These are phyloP conservation scores for Trametes maxima DNA, from an alignment of 768 basidiomycete genomes.

Conservation along the genomic window DNA sequence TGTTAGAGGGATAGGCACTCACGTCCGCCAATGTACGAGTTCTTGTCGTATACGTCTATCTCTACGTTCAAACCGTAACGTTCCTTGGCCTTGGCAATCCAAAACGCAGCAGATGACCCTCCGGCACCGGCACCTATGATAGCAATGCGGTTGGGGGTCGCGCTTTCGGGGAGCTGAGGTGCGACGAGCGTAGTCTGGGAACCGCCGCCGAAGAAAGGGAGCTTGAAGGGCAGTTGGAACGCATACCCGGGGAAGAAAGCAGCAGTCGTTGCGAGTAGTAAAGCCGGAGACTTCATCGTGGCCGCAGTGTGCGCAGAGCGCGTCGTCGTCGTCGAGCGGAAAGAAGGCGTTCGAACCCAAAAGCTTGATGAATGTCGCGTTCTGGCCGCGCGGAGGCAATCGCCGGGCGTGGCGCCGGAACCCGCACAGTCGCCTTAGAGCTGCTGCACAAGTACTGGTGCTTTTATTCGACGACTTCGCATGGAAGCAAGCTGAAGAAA, in stretches of 20 bases:
- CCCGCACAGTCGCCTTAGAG: too few species aligned
- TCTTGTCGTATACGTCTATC: slow-evolving; percentile 83
- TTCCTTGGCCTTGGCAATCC: slow-evolving; percentile 79
- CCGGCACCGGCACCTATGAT: slow-evolving; percentile 91
- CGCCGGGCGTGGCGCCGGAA: too few species aligned
- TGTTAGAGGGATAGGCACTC: slow-evolving; percentile 38
- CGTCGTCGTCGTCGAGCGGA: not conserved
- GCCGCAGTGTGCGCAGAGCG: not conserved
- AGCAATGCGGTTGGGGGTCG: slow-evolving; percentile 60
- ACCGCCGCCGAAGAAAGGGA: slow-evolving; percentile 19
- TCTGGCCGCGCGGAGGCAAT: not conserved
- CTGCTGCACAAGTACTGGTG: too few species aligned
- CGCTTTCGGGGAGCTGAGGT: slow-evolving; percentile 2
- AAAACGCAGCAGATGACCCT: slow-evolving; percentile 81
- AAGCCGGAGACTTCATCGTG: slow-evolving; percentile 12
- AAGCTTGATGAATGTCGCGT: not conserved
- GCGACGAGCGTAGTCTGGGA: slow-evolving; percentile 10
- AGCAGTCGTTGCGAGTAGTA: slow-evolving; percentile 11
- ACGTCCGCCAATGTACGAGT: slow-evolving; percentile 83
- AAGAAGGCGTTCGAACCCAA: not conserved
- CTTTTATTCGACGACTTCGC: too few species aligned
- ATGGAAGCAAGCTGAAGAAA: too few species aligned
- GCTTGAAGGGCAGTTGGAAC: slow-evolving; percentile 24
- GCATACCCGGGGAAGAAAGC: slow-evolving; percentile 19
- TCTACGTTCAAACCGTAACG: slow-evolving; percentile 69